Base-by-base conservation (phyloP, 331 rosid genomes). In the Quercus tomentella region DNA sequence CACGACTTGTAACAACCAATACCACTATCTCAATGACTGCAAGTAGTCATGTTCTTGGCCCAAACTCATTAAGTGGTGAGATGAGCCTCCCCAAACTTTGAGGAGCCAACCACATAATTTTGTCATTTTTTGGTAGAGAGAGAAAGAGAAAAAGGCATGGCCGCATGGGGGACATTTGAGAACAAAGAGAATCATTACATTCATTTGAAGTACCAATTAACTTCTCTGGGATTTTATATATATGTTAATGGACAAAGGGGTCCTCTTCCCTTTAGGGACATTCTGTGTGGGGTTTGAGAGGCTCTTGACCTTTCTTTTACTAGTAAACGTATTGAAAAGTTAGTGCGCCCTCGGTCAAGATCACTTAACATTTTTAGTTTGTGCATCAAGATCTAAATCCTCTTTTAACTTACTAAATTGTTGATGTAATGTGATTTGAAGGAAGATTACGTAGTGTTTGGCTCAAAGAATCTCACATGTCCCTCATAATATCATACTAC, bases 211-310 rank as follows among this genome's bases (percentile, higher is more conserved):
- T 79, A 74, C 17, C 4, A 45, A 4, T 73, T 43, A 56, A 68
- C 28, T 3, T 73, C 73, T 15, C 61, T 18, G 72, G 56, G 57
- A 54, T 4, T 37, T 5, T 23, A 10, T 23, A 63, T 23, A 63
- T 67, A 10, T 43, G 55, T 49, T 3, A 25, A 22, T 43, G 61
- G 55, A 56, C 77, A 62, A 31, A 78, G 71, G 73, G 76, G 81
- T 43, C 66, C 66, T 60, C 31, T 10, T 23, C 65, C 81, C 74
- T 65, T 68, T 68, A 35, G 49, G 81, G 72, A 41, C 45, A 41
- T 70, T 88, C 76, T 10, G 31, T 79, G 93, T 90, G 97, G 97
- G 94, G 91, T 77, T 90, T 58, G 61, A 70, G 87, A 61, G 61
- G 2, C 72, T 84, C 69, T 70, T 41, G 79, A 73, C 96, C 90